Base-by-base conservation (phyloP, 768 basidiomycete genomes). In the Tricholoma terreum region DNA sequence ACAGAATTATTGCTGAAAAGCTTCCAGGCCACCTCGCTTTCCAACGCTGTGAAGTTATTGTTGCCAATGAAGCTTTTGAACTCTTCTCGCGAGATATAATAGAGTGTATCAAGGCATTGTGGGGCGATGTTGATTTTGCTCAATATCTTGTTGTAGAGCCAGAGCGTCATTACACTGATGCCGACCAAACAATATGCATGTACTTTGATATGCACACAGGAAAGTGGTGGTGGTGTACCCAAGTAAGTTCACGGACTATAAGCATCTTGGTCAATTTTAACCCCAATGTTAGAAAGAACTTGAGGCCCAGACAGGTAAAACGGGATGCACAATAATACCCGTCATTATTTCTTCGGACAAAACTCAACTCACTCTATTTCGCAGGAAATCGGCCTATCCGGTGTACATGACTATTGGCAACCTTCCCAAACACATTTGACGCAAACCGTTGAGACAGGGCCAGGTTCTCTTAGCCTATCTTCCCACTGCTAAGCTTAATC, bases 181-280 rank as follows among this genome's bases (percentile, higher is more conserved):
- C 17, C 1, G 55, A 40, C 63, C 15, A 70, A 43, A 3, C 45
- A 12, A 27, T 61, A 14, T 60, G 57, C 0, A 12, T 68, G n/a
- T 71, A 64, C 22, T 63, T 66, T 53, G 73, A 76, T 30, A 66
- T 77, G 65, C 61, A 77, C 22, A 76, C 73, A 0, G 75, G 73
- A 0, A 68, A 67, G 51, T 80, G 79, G 78, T 78, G 78, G 77
- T 80, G 78, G 78, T 22, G 45, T 15, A 70, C 70, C 1, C 77
- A 79, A 67, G 78, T 76, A 60, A 10, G 71, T 46, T 21, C 35
- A 22, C 22, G 19, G 31, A 22, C 38, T 51, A 24, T 45, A 40
- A 14, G 10, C 30, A 35, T 43, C 15, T 45, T 27, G 31, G 40
- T 45, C 5, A 21, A 38, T 35, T 35, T n/a, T 17, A 33, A 30